Evolutionary conservation across 116 monocot species (phyloP).

Genomic region (Phalaenopsis hybrid): DNA sequence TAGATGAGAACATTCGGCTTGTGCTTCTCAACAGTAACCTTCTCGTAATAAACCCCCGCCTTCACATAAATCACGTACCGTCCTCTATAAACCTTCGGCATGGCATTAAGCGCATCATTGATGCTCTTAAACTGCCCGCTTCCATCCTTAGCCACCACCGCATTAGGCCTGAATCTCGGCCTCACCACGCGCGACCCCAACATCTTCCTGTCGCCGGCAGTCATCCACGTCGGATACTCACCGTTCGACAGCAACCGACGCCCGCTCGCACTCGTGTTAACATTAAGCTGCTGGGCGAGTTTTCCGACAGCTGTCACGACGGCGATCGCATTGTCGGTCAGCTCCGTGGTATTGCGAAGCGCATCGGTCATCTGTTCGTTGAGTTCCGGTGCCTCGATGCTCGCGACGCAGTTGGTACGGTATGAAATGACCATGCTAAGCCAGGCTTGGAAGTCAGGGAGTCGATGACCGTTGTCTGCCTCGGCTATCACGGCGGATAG

Average conservation of each 20-base stretch:
- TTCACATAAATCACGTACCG: slow-evolving; percentile 78
- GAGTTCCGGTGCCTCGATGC: slow-evolving; percentile 34
- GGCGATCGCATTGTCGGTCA: slow-evolving; percentile 69
- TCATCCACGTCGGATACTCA: slow-evolving; percentile 49
- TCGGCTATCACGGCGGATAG: slow-evolving; percentile 28
- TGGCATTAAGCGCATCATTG: slow-evolving; percentile 35
- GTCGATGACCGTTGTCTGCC: slow-evolving; percentile 5
- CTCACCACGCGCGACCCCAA: slow-evolving; percentile 9
- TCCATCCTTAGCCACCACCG: slow-evolving; percentile 78
- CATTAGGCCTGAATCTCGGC: slow-evolving; percentile 28
- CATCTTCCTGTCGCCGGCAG: slow-evolving; percentile 48
- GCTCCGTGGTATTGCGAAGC: slow-evolving; percentile 26
- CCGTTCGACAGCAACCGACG: background rate
- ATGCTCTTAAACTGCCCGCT: slow-evolving; percentile 73
- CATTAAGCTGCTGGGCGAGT: slow-evolving; percentile 4
- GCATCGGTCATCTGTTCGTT: slow-evolving; percentile 29
- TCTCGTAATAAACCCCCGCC: slow-evolving; percentile 58
- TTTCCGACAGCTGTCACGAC: slow-evolving; percentile 28
- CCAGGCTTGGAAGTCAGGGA: slow-evolving; percentile 33
- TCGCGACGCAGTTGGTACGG: slow-evolving; percentile 56
- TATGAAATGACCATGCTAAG: slow-evolving; percentile 59
- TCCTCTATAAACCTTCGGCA: slow-evolving; percentile 24
- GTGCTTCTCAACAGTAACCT: slow-evolving; percentile 33
- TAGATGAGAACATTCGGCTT: slow-evolving; percentile 63
- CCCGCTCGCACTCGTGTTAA: slow-evolving; percentile 3